Evolutionary conservation across 352 stramenopile species (phyloP).

Genomic region (Pilasporangium apinafurcum): DNA sequence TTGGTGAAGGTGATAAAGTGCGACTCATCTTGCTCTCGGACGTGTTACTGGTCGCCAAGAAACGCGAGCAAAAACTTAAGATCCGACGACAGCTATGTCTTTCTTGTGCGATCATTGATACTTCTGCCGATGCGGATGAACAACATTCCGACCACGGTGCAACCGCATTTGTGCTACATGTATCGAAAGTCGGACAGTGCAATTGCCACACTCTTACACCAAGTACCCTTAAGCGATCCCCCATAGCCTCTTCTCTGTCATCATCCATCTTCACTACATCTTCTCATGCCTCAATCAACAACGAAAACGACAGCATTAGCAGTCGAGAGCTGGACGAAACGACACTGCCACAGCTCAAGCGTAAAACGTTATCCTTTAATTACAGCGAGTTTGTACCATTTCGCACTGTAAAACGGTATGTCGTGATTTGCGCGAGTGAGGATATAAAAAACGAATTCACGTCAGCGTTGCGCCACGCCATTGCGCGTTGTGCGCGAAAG

Average conservation of each 20-base stretch:
- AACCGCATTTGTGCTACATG: constrained; percentile 38
- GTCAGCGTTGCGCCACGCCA: constrained; percentile 17
- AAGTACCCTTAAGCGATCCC: constrained; percentile 27
- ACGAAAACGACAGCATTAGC: no score
- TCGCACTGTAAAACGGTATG: constrained; percentile 33
- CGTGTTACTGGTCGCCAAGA: constrained; percentile 55
- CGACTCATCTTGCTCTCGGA: constrained; percentile 62
- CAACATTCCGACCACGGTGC: no score
- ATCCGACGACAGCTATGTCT: constrained; percentile 55
- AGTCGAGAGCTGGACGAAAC: constrained; percentile 2
- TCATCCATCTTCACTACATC: no score
- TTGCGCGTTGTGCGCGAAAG: constrained; percentile 15
- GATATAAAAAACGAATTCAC: constrained; percentile 31
- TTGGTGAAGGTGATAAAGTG: constrained; percentile 18
- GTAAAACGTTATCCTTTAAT: constrained; percentile 2
- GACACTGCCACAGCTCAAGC: neutral
- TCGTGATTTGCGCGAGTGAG: constrained; percentile 32
- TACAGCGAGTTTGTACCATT: constrained; percentile 14
- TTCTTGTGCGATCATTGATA: constrained; percentile 31
- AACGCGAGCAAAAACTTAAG: constrained; percentile 34
- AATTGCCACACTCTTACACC: constrained; percentile 48
- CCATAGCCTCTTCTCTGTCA: constrained; percentile 17
- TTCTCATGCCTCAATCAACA: no score
- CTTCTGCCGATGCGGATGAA: neutral
- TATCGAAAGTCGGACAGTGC: constrained; percentile 43